Evolutionary conservation across 495 filamentous ascomycete species (phyloP).

Genomic region (Talaromyces wortmannii): DNA sequence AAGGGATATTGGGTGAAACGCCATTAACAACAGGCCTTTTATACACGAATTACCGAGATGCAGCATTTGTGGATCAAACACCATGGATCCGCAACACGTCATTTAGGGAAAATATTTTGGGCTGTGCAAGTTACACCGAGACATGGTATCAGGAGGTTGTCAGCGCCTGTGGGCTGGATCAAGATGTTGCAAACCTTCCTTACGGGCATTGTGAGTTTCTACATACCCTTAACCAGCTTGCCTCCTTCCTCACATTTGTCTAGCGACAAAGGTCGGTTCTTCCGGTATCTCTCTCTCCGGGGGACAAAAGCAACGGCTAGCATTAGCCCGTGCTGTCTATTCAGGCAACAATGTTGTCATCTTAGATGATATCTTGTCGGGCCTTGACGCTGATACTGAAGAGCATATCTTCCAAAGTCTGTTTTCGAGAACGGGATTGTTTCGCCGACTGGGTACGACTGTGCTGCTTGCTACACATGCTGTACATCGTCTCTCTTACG

Average conservation of each 20-base stretch:
- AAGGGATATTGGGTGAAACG: conserved; percentile 22
- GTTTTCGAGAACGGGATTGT: conserved; percentile 47
- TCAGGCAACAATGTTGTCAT: conserved; percentile 42
- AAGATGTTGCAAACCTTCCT: conserved; percentile 47
- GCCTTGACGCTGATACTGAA: conserved; percentile 55
- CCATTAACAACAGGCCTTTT: conserved; percentile 31
- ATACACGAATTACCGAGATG: conserved; percentile 21
- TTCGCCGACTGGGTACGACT: conserved; percentile 40
- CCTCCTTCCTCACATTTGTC: not conserved
- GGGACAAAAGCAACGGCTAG: conserved; percentile 70
- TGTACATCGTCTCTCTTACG: conserved; percentile 40
- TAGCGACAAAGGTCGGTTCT: not conserved
- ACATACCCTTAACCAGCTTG: not conserved
- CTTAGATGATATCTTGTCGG: conserved; percentile 55
- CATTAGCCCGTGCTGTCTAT: conserved; percentile 54
- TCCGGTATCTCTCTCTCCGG: conserved; percentile 66
- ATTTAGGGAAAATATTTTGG: conserved; percentile 51
- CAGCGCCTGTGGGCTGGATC: conserved; percentile 51
- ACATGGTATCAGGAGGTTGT: conserved; percentile 55
- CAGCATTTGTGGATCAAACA: conserved; percentile 47
- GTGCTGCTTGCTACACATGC: conserved; percentile 16
- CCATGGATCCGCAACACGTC: conserved; percentile 52
- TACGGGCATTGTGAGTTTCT: conserved; percentile 62
- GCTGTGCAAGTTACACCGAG: conserved; percentile 43
- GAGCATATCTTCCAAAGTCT: conserved; percentile 50